Conservation (phyloP, 306 rosid genomes). For the Lupinus albus region DNA sequence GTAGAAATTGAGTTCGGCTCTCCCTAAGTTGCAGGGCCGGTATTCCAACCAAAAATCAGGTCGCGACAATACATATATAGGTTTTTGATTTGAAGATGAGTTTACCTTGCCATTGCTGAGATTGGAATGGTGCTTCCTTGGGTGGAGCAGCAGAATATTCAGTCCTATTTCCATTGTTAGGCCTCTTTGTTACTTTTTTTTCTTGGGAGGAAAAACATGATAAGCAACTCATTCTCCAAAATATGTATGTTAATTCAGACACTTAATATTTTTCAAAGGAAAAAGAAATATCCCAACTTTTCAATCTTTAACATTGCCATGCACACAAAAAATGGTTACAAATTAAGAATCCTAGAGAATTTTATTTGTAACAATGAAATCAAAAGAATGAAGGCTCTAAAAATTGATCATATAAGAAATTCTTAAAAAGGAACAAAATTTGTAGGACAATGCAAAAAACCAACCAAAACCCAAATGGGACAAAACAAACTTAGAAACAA, state of each 20-base stretch:
- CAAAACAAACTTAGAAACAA: constrained; percentile 32
- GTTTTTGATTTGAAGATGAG: neutral
- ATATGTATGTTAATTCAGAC: constrained; percentile 9
- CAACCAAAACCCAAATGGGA: constrained; percentile 34
- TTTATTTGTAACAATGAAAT: neutral
- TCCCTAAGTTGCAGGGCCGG: no score
- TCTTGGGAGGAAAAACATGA: constrained; percentile 70
- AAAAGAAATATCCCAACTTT: neutral
- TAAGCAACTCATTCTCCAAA: constrained; percentile 71
- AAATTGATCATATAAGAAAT: constrained; percentile 2
- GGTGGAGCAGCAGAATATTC: constrained; percentile 37
- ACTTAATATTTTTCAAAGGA: constrained; percentile 1
- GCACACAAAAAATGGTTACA: neutral
- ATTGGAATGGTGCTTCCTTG: constrained; percentile 41
- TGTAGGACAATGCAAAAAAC: constrained; percentile 37
- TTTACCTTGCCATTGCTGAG: constrained; percentile 49
- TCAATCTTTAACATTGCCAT: constrained; percentile 2
- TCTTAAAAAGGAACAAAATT: neutral
- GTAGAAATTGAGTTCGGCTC: no score
- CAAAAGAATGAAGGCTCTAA: neutral
- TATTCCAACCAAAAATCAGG: no score
- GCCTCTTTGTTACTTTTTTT: constrained; percentile 52
- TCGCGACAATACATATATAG: no score
- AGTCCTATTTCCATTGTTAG: constrained; percentile 39
- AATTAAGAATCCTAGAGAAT: constrained; percentile 24